Base-by-base conservation (phyloP, 345 rosid species). In the Conringia planisiliqua region DNA sequence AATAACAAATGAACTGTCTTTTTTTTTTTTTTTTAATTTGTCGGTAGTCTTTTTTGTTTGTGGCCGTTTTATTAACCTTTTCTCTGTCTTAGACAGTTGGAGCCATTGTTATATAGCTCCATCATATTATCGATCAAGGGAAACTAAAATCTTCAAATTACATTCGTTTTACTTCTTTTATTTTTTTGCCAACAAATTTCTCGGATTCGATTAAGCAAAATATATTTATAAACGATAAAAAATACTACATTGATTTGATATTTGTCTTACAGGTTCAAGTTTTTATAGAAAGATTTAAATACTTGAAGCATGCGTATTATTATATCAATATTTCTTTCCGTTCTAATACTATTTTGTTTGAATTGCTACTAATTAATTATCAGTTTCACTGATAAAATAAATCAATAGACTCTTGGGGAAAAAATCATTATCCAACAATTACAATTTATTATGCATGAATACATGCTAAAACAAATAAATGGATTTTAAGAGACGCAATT, bases 21-120 rank as follows among this genome's bases (percentile, higher is more conserved):
- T 60, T 44, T 20, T 57, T 36, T 68, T 75, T 76, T 22, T 22
- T 22, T n/a, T n/a, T n/a, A n/a, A n/a, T n/a, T 22, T 69, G 79
- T 75, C 79, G 79, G 79, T 61, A 30, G 78, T 74, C 9, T 61
- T 18, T 61, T 68, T 58, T 65, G 17, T 65, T 36, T 29, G 18
- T 70, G 71, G 65, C 80, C 76, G 76, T 77, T 77, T 65, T 64
- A 48, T 57, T 65, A 64, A 69, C 62, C 64, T 62, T 76, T 75
- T 68, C 7, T 32, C 58, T 69, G 63, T 76, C 74, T 76, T 10
- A 38, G 43, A 71, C 80, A 71, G 76, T 64, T 77, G 80, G 43
- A 70, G 43, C 60, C 74, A 63, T 70, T 46, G 35, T 44, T 70
- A 33, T 57, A 24, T 50, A 36, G 60, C 68, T 52, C 2, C 36